phyloP scores from a whole-genome alignment of 352 stramenopile species.

The Globisporangium barbulae region DNA sequence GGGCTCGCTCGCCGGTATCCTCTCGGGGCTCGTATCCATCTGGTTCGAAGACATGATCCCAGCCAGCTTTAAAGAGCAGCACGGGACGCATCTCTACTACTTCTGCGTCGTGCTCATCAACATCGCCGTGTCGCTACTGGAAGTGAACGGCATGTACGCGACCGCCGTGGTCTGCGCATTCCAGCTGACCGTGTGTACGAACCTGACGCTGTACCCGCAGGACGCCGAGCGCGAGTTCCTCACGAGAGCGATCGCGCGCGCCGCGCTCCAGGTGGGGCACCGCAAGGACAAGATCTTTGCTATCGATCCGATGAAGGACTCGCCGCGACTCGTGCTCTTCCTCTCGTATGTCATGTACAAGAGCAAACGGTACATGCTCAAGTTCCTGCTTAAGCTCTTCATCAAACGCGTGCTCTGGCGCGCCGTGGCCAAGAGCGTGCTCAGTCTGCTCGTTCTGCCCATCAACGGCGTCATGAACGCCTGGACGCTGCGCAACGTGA shows the following conservation, averaged over 20 bases:
- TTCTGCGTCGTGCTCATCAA: conserved; percentile 38
- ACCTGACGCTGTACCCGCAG: conserved; percentile 39
- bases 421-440: conserved; percentile 32
- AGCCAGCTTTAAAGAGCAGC: conserved; percentile 3
- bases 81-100: conserved; percentile 23
- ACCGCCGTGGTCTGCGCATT: conserved; percentile 41
- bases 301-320: conserved; percentile 49
- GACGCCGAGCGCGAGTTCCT: conserved; percentile 55
- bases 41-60: conserved; percentile 28
- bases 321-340: conserved; percentile 32
- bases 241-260: conserved; percentile 37
- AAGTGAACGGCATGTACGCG: conserved; percentile 41
- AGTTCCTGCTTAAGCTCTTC: conserved; percentile 54
- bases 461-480: conserved; percentile 46
- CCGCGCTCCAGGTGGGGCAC: conserved; percentile 41
- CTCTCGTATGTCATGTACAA: conserved; percentile 46
- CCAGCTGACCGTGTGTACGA: conserved; percentile 36
- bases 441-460: conserved; percentile 43
- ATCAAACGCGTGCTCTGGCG: conserved; percentile 54
- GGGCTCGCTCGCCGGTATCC: conserved; percentile 24
- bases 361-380: conserved; percentile 49
- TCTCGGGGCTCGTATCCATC: conserved; percentile 38
- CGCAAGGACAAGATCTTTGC: conserved; percentile 44
- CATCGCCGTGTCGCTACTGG: conserved; percentile 40
- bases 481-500: conserved; percentile 40